Base-by-base conservation (phyloP, 768 basidiomycete species). In the Tricholoma sp. region DNA sequence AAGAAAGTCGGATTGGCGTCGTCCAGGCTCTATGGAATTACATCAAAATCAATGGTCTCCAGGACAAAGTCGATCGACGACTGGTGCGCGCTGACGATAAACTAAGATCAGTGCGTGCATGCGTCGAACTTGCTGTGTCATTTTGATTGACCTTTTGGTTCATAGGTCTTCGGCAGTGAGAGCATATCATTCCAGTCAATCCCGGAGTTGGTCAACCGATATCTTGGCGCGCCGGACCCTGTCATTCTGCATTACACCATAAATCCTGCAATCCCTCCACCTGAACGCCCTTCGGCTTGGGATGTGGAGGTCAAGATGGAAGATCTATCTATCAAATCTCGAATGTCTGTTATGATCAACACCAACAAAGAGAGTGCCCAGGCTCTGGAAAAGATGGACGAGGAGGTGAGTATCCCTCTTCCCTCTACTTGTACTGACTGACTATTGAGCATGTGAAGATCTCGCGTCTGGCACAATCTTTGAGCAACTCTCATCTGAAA, bases 1-100 rank as follows among this genome's bases (percentile, higher is more conserved):
- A 97, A 66, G 93, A 91, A 29, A 92, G 89, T 34, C 81, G 91
- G 29, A 75, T 87, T 20, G 91, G 88, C 6, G 82, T 91, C 15
- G 80, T 96, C 15, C 86, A 91, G 55, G 82, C 89, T 0, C 68
- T 97, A 10, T 98, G 95, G 95, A 91, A 89, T 64, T 94, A 95
- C 63, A 89, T 97, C 73, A 96, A 94, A 67, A 74, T 86, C 12
- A 78, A 93, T 61, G 82, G 84, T 24, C 72, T 95, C 15, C 91
- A 93, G 69, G 91, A 93, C 69, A 92, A 91, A 61, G 81, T 81
- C 0, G 90, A 93, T 69, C 76, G 90, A 55, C 80, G 85, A 37
- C 68, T 83, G 51, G 82, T 93, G 52, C 81, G 82, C 10, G 77
- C 84, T 2, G 91, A 93, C 63, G 88, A 84, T 11, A 77, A 76